These are phyloP conservation scores for Miscanthus sacchariflorus DNA, from an alignment of 202 grass and related monocot species.

Conservation along the genomic window DNA sequence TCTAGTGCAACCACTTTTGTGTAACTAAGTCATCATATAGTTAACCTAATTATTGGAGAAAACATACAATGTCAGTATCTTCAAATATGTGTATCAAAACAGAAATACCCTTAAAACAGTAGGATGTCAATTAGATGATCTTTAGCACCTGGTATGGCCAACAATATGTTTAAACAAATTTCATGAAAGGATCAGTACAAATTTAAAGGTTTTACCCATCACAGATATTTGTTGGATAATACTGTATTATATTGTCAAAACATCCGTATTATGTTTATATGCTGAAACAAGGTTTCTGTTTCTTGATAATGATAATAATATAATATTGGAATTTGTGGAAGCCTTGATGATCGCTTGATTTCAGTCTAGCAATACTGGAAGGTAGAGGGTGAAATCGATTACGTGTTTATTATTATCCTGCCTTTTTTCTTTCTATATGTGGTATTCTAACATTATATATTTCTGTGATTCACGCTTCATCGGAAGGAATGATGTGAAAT, in stretches of 20 bases:
- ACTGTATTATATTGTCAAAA: conserved; percentile 16
- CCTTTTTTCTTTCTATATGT: background rate
- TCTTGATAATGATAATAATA: background rate
- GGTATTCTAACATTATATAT: background rate
- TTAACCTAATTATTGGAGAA: too few species aligned
- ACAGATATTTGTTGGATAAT: background rate
- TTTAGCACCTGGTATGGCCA: too few species aligned
- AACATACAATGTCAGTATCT: too few species aligned
- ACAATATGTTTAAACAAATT: too few species aligned
- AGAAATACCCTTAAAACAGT: too few species aligned
- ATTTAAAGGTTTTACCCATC: conserved; percentile 5
- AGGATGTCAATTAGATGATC: too few species aligned
- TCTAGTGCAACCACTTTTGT: too few species aligned
- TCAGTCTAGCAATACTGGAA: background rate
- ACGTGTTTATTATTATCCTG: background rate
- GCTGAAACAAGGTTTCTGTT: background rate
- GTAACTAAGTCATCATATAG: too few species aligned
- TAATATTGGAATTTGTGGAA: background rate
- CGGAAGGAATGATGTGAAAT: conserved; percentile 40
- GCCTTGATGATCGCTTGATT: conserved; percentile 12
- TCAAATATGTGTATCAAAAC: too few species aligned
- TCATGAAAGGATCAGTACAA: background rate
- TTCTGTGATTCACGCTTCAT: background rate
- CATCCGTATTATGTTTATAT: background rate
- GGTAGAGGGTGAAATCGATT: background rate